Conservation (phyloP, 1,139 yeast species). For the Zygosaccharomyces pseudobailii region DNA sequence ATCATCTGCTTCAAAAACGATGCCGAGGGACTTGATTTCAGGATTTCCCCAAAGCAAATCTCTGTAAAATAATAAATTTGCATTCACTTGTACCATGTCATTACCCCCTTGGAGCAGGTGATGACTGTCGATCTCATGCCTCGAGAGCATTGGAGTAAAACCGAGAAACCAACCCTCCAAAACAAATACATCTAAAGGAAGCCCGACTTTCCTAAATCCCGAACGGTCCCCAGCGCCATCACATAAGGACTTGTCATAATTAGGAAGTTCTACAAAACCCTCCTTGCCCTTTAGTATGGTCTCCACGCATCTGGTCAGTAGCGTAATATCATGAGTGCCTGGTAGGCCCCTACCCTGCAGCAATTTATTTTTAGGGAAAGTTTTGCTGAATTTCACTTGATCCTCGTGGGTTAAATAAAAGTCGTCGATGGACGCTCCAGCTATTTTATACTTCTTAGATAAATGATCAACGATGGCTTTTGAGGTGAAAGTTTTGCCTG, state of each 20-base stretch:
- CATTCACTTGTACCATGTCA: constrained; percentile 45
- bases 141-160: constrained; percentile 44
- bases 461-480: constrained; percentile 35
- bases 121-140: constrained; percentile 26
- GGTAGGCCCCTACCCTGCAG: constrained; percentile 84
- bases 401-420: constrained; percentile 64
- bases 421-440: constrained; percentile 79
- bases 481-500: constrained; percentile 78
- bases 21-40: constrained; percentile 52
- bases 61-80: constrained; percentile 45
- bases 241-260: constrained; percentile 72
- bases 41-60: constrained; percentile 59
- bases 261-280: constrained; percentile 43
- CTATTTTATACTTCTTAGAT: constrained; percentile 39
- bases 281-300: constrained; percentile 25
- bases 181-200: constrained; percentile 57
- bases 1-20: constrained; percentile 57
- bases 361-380: constrained; percentile 46
- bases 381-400: constrained; percentile 45
- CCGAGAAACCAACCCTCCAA: constrained; percentile 97
- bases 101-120: constrained; percentile 11
- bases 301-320: constrained; percentile 30
- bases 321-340: constrained; percentile 78
- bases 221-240: constrained; percentile 77
- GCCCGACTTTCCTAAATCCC: constrained; percentile 32